phyloP scores from a whole-genome alignment of 2,329 filamentous ascomycete species.

The Clarireedia monteithiana region DNA sequence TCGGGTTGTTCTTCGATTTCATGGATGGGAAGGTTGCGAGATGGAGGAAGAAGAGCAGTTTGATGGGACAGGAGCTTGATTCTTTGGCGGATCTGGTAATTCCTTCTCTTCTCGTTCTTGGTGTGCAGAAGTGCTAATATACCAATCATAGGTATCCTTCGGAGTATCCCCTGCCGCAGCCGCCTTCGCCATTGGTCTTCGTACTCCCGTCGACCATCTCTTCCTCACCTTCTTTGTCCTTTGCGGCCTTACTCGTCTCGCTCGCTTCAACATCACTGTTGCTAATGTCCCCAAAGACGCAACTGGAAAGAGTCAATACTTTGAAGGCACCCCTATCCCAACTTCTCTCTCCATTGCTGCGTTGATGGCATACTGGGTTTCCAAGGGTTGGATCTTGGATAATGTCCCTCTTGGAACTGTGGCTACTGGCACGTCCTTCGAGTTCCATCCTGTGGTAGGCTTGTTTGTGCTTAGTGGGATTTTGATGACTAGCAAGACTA shows the following conservation, averaged over 20 bases:
- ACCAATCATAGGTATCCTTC: slow-evolving; percentile 72
- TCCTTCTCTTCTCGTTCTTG: neutral
- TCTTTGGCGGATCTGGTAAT: slow-evolving; percentile 86
- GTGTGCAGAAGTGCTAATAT: neutral
- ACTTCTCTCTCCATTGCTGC: slow-evolving; percentile 75
- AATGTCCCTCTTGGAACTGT: slow-evolving; percentile 69
- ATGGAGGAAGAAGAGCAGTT: slow-evolving; percentile 92
- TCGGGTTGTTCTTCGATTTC: slow-evolving; percentile 95
- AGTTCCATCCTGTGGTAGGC: slow-evolving; percentile 75
- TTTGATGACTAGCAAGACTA: slow-evolving; percentile 89
- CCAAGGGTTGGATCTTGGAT: slow-evolving; percentile 69
- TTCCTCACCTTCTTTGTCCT: slow-evolving; percentile 82
- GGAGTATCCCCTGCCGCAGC: slow-evolving; percentile 81
- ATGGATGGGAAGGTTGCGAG: slow-evolving; percentile 95
- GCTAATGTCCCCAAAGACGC: slow-evolving; percentile 84
- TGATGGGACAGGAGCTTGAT: slow-evolving; percentile 97
- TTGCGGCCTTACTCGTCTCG: slow-evolving; percentile 85
- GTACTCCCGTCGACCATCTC: slow-evolving; percentile 75
- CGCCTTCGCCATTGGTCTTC: slow-evolving; percentile 83
- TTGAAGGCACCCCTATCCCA: slow-evolving; percentile 94
- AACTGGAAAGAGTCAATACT: slow-evolving; percentile 86
- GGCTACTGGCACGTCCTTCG: slow-evolving; percentile 58
- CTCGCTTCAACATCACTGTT: slow-evolving; percentile 96
- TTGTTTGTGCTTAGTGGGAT: slow-evolving; percentile 86
- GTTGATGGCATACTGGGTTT: slow-evolving; percentile 86